These are phyloP conservation scores for Gonapodya prolifera DNA, from an alignment of 192 early-diverging fungal genomes.

Conservation along the genomic window DNA sequence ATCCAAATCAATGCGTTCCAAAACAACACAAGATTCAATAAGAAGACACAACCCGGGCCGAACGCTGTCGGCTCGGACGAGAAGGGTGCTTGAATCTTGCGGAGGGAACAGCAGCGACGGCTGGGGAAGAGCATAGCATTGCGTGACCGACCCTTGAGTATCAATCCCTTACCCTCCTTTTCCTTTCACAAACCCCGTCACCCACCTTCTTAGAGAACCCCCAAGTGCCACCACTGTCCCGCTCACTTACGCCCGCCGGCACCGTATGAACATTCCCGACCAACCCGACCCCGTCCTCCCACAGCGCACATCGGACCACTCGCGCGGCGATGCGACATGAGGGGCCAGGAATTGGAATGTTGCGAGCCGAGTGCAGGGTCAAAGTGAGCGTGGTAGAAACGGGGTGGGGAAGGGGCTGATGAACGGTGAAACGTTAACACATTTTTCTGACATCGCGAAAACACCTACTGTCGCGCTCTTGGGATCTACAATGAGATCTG, in stretches of 20 bases:
- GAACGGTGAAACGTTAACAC: background rate
- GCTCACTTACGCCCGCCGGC: background rate
- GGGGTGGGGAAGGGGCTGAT: background rate
- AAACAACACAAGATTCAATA: background rate
- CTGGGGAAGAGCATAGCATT: background rate
- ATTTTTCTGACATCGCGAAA: background rate
- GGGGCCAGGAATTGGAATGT: background rate
- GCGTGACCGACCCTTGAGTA: background rate
- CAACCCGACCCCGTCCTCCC: background rate
- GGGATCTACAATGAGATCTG: background rate
- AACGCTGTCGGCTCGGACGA: background rate
- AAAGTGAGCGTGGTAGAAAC: background rate
- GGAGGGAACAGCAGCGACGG: background rate
- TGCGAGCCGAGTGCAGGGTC: background rate
- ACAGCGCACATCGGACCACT: background rate
- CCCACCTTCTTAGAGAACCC: background rate
- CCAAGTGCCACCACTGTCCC: background rate
- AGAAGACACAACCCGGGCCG: background rate
- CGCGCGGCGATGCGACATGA: background rate
- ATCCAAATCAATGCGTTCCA: background rate
- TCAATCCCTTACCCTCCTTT: background rate
- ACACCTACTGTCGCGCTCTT: background rate
- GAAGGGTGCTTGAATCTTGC: background rate
- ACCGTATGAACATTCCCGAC: background rate
- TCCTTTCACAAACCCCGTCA: background rate